phyloP scores from a whole-genome alignment of 352 stramenopile genomes.

The Blastocystis sp. region DNA sequence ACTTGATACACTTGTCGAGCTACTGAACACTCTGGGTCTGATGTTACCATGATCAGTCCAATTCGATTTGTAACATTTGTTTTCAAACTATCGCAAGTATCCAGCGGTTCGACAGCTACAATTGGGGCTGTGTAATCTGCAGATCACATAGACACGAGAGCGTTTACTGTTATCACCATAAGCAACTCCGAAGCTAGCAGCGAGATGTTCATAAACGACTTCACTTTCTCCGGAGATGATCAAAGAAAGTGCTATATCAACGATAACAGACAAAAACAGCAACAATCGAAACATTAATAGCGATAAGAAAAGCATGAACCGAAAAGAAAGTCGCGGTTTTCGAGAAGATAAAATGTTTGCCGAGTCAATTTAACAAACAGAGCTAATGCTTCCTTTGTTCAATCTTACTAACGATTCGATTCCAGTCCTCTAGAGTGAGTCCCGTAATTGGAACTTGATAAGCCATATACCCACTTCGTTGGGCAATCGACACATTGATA shows the following conservation, averaged over 20 bases:
- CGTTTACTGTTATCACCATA: neutral
- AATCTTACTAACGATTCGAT: neutral
- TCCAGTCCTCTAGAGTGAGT: conserved; percentile 17
- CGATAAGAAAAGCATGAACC: neutral
- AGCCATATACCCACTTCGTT: conserved; percentile 23
- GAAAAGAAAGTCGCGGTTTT: neutral
- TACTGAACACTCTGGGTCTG: neutral
- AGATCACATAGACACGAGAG: neutral
- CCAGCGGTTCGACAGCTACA: neutral
- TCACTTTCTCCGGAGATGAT: neutral
- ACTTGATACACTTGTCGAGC: conserved; percentile 1
- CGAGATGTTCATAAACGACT: neutral
- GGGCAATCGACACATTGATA: conserved; percentile 20
- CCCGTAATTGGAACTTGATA: conserved; percentile 31
- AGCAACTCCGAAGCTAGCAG: neutral
- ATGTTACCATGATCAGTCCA: neutral
- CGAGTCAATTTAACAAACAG: neutral
- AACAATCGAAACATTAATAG: neutral
- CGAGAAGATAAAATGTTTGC: too few relatives aligned
- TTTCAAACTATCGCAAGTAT: neutral
- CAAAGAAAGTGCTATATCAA: neutral
- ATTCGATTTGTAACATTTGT: neutral
- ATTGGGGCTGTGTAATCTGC: neutral
- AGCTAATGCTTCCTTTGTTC: neutral
- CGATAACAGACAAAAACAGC: neutral